Conservation (phyloP, 305 asterid species). For the Plantago rigida region DNA sequence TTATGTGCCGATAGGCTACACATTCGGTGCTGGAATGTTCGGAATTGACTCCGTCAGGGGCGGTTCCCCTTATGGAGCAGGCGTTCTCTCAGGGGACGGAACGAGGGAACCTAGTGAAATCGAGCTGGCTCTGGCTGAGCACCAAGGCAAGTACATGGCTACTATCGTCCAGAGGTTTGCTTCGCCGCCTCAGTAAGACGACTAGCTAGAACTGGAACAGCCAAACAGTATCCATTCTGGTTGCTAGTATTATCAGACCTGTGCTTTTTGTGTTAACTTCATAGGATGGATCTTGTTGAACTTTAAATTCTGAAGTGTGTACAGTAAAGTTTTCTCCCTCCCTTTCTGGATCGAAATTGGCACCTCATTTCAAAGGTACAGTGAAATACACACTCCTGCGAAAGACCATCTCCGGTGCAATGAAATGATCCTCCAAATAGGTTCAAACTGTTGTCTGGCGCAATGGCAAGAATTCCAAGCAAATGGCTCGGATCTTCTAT, state of each 20-base stretch:
- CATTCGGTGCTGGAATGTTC: conserved; percentile 64
- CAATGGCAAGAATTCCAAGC: no score
- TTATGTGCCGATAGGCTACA: conserved; percentile 61
- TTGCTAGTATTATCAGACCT: neutral
- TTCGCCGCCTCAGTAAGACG: conserved; percentile 6
- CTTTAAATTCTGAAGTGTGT: neutral
- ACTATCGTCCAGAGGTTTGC: conserved; percentile 39
- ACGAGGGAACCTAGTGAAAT: conserved; percentile 46
- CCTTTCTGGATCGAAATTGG: neutral
- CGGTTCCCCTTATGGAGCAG: conserved; percentile 69
- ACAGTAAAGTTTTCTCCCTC: neutral
- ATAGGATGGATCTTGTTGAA: neutral
- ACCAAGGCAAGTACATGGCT: conserved; percentile 72
- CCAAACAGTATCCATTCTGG: neutral
- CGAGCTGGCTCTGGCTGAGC: conserved; percentile 54
- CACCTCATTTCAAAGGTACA: neutral
- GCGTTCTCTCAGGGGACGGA: conserved; percentile 66
- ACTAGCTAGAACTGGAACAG: neutral
- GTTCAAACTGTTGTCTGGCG: no score
- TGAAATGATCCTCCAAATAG: no score
- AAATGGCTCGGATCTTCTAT: no score
- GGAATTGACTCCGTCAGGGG: conserved; percentile 39
- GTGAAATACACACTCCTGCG: no score
- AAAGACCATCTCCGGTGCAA: no score
- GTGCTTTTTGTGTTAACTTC: neutral